Percentiles rank a stretch among this genome's conserved stretches.
Conservation (phyloP, 208 protist genomes). For the Porcisia deanei region DNA sequence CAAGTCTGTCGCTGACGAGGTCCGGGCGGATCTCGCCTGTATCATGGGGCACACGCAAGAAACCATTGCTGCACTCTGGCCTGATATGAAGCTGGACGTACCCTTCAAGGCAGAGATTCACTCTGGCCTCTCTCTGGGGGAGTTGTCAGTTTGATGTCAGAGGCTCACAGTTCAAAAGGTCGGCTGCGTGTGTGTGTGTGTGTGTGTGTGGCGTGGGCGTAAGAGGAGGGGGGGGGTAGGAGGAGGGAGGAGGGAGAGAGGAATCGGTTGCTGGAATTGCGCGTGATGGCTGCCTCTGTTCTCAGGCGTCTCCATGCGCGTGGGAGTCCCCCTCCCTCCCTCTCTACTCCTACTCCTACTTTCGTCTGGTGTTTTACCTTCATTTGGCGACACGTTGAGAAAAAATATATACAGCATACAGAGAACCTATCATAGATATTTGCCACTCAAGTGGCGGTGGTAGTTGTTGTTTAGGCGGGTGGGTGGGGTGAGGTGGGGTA, state of each 20-base stretch:
- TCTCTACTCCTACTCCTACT: background rate
- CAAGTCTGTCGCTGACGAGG: conserved; percentile 70
- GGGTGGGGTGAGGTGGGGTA: no score
- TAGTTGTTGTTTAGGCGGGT: no score
- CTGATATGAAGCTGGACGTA: conserved; percentile 87
- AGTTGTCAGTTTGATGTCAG: conserved; percentile 29
- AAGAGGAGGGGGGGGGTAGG: no score
- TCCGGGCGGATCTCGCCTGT: conserved; percentile 60
- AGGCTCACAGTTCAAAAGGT: background rate
- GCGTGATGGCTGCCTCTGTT: no score
- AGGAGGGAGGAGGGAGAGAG: no score
- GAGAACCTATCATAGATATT: conserved; percentile 3
- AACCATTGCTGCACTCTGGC: conserved; percentile 75
- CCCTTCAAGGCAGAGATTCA: conserved; percentile 86
- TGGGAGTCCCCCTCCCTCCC: background rate
- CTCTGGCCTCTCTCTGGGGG: conserved; percentile 69
- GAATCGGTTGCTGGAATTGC: no score
- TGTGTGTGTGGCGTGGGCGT: background rate
- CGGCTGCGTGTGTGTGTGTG: background rate
- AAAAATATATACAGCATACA: background rate
- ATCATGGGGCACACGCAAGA: conserved; percentile 81
- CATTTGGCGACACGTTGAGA: background rate
- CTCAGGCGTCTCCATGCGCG: no score
- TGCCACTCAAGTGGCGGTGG: background rate
- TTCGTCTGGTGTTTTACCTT: background rate